Evolutionary conservation across 495 filamentous ascomycete genomes (phyloP), one percentile per base, ranked within the genome.

Genomic region (Penicillium cosmopolitanum): DNA sequence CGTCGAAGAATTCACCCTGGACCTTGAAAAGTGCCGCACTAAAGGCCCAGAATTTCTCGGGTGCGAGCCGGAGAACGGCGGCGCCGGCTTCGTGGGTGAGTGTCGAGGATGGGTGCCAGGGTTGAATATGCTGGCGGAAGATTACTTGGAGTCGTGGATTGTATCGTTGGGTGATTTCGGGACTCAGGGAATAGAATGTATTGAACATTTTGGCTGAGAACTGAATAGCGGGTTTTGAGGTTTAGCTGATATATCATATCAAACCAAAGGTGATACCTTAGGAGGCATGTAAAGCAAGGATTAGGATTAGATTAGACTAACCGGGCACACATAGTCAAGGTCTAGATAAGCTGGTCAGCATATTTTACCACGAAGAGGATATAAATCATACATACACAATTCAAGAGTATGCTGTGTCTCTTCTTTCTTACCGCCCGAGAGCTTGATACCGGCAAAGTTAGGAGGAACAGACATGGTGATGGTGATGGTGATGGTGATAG

Each of bases 71-170:
- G 44, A 90, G 78, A 7, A 96, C 89, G 9, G 92, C 93, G 10
- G 89, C 80, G 8, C 79, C 93, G 40, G 94, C 91, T 81, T 97
- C 94, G 74, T 98, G 94, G 23, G 82, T 81, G 15, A 96, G 85
- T 0, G 92, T 96, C 19, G 88, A 92, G 47, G 89, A 91, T 12
- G 94, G 94, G 72, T 98, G 93, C 93, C 94, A 98, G 13, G 94
- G 94, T 72, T 98, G 93, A 63, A 97, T 85, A 67, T 97, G 93
- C 64, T 93, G 92, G 21, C 92, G 89, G 78, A 97, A 88, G 53
- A 97, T 83, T 53, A 94, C 77, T 58, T 87, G 84, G 3, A 94
- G 74, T 56, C 78, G 82, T 21, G 64, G 48, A n/a, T 81, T 67
- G 65, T 88, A 88, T 62, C 86, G 87, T 42, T 77, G 33, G 18